These are phyloP conservation scores for Hypoxylon subgilvum DNA, from an alignment of 495 filamentous ascomycete genomes.

Conservation along the genomic window DNA sequence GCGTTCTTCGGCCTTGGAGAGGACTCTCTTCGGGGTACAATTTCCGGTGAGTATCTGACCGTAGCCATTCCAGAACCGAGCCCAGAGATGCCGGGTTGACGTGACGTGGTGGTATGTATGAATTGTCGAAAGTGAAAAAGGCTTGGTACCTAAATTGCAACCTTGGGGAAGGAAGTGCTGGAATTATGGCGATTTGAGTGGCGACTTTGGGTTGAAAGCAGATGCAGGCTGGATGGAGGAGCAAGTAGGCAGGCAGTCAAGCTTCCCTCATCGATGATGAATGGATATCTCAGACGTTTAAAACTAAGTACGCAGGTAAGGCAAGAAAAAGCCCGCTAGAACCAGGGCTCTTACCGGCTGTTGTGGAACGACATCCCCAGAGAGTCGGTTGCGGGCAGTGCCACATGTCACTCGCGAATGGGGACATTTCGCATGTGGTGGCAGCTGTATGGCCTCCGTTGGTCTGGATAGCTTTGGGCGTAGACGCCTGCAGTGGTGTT, in stretches of 20 bases:
- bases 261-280: constrained; percentile 25
- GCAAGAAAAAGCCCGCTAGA: constrained; percentile 36
- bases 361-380: constrained; percentile 42
- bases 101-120: constrained; percentile 1
- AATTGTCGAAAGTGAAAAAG: constrained; percentile 11
- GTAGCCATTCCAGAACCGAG: constrained; percentile 23
- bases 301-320: constrained; percentile 31
- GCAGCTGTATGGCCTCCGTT: constrained; percentile 39
- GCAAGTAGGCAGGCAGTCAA: too few species aligned
- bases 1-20: constrained; percentile 31
- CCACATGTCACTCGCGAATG: constrained; percentile 41
- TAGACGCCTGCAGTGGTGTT: constrained; percentile 33
- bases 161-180: too few species aligned
- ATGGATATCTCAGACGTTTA: constrained; percentile 38
- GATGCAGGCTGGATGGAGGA: constrained; percentile 32
- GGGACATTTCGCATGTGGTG: constrained; percentile 39
- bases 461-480: constrained; percentile 31
- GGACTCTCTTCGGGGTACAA: constrained; percentile 28
- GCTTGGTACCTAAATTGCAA: constrained; percentile 1
- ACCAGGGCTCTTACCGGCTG: constrained; percentile 35
- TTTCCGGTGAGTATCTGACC: constrained; percentile 33
- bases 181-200: constrained; percentile 16
- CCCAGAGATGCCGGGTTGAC: constrained; percentile 11
- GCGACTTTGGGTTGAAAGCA: constrained; percentile 18
- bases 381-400: constrained; percentile 38